Base-by-base conservation (phyloP, 139 green algal genomes). In the Coelastrella sp. region DNA sequence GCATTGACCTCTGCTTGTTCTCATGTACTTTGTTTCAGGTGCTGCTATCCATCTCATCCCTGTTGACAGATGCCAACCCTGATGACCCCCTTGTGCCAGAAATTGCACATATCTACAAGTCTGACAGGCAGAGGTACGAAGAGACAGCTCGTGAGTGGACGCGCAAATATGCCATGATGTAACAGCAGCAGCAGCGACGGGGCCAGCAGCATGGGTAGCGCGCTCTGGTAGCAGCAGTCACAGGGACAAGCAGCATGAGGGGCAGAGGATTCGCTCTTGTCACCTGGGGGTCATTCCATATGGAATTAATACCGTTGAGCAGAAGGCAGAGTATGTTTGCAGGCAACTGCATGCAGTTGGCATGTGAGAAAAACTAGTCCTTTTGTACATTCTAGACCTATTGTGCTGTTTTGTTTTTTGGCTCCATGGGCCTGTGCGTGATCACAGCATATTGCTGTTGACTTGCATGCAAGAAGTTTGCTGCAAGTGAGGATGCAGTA, bases 31-130 rank as follows among this genome's bases (percentile, higher is more conserved):
- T 37, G 11, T 13, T 83, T 23, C 91, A 96, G 93, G 96, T 99
- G 43, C 91, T 99, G 83, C 91, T 99, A 82, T 98, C 95, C 50
- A 98, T 99, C 81, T 99, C 94, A 85, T 99, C 96, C 8, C 91
- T 99, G 89, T 91, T 99, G 38, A 99, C 96, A 73, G 97, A 99
- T 89, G 96, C 97, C n/a, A 99, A 99, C 92, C 97, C 97, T 19
- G 96, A 99, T 71, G 95, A 99, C 86, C 97, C 97, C 19, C 90
- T 99, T 37, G 97, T 99, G 67, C 97, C 97, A 67, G 97, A 99
- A 86, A 99, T 99, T 83, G 97, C 97, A 23, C 96, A 99, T 90
- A 98, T 99, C 67, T 98, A 98, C 90, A 99, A 99, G 91, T 96
- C 94, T 27, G 96, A 99, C 87, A 89, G 85, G 23, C 53, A 80